A percentile compares a stretch with the other conserved stretches of the same genome.
Conservation (phyloP, 2,329 filamentous ascomycete species). For the Lecanicillium sp. region DNA sequence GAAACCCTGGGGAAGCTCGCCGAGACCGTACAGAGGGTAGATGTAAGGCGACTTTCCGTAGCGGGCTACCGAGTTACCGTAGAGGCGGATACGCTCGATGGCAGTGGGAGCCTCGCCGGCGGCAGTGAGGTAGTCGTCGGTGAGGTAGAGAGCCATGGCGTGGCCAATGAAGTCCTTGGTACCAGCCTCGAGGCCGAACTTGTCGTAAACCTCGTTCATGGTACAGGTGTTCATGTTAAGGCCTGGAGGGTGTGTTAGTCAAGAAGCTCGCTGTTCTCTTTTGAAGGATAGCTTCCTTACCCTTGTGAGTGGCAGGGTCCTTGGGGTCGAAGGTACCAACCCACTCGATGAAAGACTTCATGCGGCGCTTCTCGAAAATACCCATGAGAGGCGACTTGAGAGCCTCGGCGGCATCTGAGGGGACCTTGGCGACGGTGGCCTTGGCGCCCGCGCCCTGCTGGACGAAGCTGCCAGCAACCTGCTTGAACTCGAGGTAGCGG, state of each 20-base stretch:
- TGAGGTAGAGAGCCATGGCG: constrained; percentile 93
- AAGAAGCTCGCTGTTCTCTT: background rate
- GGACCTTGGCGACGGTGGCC: constrained; percentile 94
- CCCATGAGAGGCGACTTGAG: constrained; percentile 93
- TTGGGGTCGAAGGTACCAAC: constrained; percentile 78
- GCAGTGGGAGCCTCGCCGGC: constrained; percentile 73
- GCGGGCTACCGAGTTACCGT: constrained; percentile 94
- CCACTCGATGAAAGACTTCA: constrained; percentile 96
- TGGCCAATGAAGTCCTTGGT: constrained; percentile 97
- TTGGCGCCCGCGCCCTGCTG: constrained; percentile 79
- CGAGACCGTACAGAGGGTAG: constrained; percentile 95
- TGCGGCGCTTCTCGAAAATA: constrained; percentile 93
- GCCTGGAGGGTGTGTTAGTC: constrained; percentile 43
- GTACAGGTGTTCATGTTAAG: constrained; percentile 72
- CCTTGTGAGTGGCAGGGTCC: constrained; percentile 82
- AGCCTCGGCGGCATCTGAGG: constrained; percentile 85
- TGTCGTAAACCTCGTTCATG: constrained; percentile 99
- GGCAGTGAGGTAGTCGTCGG: constrained; percentile 76
- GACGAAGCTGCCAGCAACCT: constrained; percentile 93
- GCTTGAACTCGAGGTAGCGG: constrained; percentile 85
- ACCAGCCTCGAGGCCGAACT: constrained; percentile 82
- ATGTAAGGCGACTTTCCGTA: constrained; percentile 99
- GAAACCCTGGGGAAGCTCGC: constrained; percentile 95
- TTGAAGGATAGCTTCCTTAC: constrained; percentile 41
- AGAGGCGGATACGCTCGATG: constrained; percentile 87